phyloP scores from a whole-genome alignment of 768 basidiomycete genomes.

The Psilocybe sp. region DNA sequence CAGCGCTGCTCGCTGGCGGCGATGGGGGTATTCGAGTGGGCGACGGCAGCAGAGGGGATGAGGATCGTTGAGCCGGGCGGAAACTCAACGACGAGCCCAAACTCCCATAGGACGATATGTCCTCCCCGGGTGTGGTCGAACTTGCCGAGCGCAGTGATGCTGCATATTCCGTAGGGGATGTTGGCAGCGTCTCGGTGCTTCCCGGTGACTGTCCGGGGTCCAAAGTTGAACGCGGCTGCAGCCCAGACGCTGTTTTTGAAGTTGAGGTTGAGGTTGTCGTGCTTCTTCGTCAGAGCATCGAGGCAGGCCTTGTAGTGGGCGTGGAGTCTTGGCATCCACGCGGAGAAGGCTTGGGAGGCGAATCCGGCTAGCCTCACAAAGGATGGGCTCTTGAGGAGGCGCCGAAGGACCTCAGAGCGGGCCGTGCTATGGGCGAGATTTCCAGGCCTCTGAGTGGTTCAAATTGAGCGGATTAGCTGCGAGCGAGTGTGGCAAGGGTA shows the following conservation, averaged over 20 bases:
- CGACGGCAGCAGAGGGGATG: conserved; percentile 9
- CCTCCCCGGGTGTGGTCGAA: not conserved
- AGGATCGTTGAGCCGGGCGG: conserved; percentile 6
- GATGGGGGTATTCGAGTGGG: not conserved
- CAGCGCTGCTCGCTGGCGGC: too few species aligned
- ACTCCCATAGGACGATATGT: conserved; percentile 3
- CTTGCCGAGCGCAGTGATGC: conserved; percentile 5
- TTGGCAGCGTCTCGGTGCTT: conserved; percentile 3
- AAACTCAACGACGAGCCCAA: conserved; percentile 2
- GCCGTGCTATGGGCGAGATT: too few species aligned
- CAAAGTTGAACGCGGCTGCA: conserved; percentile 1
- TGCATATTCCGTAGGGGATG: not conserved
- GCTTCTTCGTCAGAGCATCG: not conserved
- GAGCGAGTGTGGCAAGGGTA: too few species aligned
- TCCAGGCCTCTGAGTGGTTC: too few species aligned
- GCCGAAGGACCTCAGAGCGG: too few species aligned
- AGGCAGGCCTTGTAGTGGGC: conserved; percentile 1
- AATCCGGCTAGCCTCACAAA: conserved; percentile 9
- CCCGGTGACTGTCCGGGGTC: not conserved
- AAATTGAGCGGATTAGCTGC: too few species aligned
- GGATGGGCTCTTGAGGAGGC: not conserved
- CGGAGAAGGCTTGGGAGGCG: not conserved
- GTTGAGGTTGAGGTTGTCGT: not conserved
- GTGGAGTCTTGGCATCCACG: conserved; percentile 5
- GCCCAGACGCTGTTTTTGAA: conserved; percentile 6